Conservation (phyloP, 2,329 filamentous ascomycete species). For the Trichophyton benhamiae region DNA sequence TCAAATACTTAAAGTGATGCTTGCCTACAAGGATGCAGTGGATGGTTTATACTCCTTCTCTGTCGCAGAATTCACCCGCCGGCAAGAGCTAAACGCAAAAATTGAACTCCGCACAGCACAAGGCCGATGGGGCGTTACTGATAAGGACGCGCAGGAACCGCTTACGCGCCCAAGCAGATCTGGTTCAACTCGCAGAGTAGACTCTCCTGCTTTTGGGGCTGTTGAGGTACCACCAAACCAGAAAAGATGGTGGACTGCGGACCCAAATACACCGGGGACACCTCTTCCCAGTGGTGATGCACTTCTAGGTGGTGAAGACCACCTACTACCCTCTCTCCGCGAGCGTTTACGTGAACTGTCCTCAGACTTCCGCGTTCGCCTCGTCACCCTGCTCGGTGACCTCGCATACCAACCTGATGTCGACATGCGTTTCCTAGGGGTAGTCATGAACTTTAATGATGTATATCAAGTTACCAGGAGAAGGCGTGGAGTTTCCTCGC, state of each 20-base stretch:
- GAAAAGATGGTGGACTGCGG: not conserved
- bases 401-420: slow-evolving; percentile 85
- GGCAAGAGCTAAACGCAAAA: slow-evolving; percentile 72
- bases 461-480: slow-evolving; percentile 71
- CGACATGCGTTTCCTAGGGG: slow-evolving; percentile 88
- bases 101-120: slow-evolving; percentile 54
- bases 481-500: slow-evolving; percentile 23
- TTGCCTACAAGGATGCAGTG: slow-evolving; percentile 82
- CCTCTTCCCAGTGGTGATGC: slow-evolving; percentile 6
- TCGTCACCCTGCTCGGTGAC: slow-evolving; percentile 77
- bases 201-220: slow-evolving; percentile 4
- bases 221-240: not conserved
- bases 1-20: slow-evolving; percentile 86
- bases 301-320: slow-evolving; percentile 34
- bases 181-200: slow-evolving; percentile 11
- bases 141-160: slow-evolving; percentile 36
- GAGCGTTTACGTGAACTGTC: slow-evolving; percentile 61
- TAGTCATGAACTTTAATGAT: slow-evolving; percentile 99
- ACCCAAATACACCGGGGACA: slow-evolving; percentile 7
- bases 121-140: slow-evolving; percentile 51
- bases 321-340: slow-evolving; percentile 62
- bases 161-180: slow-evolving; percentile 17
- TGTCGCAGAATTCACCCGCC: slow-evolving; percentile 80
- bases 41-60: slow-evolving; percentile 91
- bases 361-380: slow-evolving; percentile 59